Evolutionary conservation across 345 rosid species (phyloP).

Genomic region (Kandelia obovata): DNA sequence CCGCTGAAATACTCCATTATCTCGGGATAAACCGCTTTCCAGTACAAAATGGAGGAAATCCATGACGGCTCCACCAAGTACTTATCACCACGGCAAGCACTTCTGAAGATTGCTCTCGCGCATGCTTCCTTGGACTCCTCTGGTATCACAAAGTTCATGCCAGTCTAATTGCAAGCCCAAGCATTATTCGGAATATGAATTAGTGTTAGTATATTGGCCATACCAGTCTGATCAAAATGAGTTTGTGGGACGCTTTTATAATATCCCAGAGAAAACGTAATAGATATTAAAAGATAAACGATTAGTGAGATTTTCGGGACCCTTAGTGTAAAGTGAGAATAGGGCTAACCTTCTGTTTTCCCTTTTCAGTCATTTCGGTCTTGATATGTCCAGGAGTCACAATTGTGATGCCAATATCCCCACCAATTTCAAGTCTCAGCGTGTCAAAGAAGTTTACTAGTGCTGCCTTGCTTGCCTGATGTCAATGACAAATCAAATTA

Average conservation of each 20-base stretch:
- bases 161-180: neutral
- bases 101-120: neutral
- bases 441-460: conserved; percentile 2
- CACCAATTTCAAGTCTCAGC: conserved; percentile 1
- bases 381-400: conserved; percentile 1
- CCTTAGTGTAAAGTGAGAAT: neutral
- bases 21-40: neutral
- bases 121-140: neutral
- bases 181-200: neutral
- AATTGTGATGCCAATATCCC: neutral
- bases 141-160: neutral
- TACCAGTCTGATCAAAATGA: too few species aligned
- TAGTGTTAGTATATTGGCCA: too few species aligned
- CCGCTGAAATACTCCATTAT: neutral
- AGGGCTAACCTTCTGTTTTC: neutral
- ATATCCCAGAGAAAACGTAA: too few species aligned
- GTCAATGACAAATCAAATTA: neutral
- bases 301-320: too few species aligned
- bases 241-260: too few species aligned
- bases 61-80: neutral
- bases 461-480: conserved; percentile 13
- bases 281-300: too few species aligned
- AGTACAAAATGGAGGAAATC: neutral
- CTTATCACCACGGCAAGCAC: conserved; percentile 7
- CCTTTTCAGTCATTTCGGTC: neutral